phyloP scores from a whole-genome alignment of 1,139 yeast species.

The Hyphopichia khmerensis region DNA sequence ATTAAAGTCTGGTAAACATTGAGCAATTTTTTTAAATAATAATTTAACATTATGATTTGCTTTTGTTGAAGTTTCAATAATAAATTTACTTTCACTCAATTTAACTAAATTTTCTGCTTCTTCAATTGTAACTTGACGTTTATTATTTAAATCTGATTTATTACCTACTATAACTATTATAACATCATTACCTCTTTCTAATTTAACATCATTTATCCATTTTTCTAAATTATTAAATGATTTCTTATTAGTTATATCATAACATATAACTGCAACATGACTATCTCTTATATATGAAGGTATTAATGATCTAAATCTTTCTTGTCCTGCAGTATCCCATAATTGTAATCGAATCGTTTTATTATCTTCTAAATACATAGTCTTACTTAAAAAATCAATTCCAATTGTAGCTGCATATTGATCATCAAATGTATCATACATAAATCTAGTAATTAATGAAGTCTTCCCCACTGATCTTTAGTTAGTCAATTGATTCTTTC shows the following conservation, averaged over 20 bases:
- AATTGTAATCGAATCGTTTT: constrained; percentile 50
- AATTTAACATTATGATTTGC: constrained; percentile 92
- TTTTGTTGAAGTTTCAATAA: constrained; percentile 92
- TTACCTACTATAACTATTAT: constrained; percentile 42
- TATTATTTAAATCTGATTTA: constrained; percentile 68
- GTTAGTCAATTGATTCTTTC: too few species aligned
- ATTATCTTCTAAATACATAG: constrained; percentile 61
- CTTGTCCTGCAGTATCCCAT: constrained; percentile 70
- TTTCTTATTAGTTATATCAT: constrained; percentile 84
- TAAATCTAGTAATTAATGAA: constrained; percentile 88
- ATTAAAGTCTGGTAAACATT: constrained; percentile 78
- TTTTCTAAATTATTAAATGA: constrained; percentile 69
- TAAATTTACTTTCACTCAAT: constrained; percentile 66
- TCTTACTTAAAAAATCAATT: constrained; percentile 86
- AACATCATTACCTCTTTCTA: constrained; percentile 71
- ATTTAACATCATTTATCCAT: constrained; percentile 63
- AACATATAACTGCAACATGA: constrained; percentile 95
- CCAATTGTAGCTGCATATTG: constrained; percentile 96
- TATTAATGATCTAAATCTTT: constrained; percentile 53
- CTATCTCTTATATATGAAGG: constrained; percentile 95
- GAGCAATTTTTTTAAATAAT: constrained; percentile 86
- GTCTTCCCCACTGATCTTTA: constrained; percentile 92
- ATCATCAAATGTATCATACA: constrained; percentile 98
- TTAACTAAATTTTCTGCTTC: constrained; percentile 65
- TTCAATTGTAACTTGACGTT: constrained; percentile 78